Evolutionary conservation across 768 basidiomycete species (phyloP).

Genomic region (Rubroboletus pulcherrimus): DNA sequence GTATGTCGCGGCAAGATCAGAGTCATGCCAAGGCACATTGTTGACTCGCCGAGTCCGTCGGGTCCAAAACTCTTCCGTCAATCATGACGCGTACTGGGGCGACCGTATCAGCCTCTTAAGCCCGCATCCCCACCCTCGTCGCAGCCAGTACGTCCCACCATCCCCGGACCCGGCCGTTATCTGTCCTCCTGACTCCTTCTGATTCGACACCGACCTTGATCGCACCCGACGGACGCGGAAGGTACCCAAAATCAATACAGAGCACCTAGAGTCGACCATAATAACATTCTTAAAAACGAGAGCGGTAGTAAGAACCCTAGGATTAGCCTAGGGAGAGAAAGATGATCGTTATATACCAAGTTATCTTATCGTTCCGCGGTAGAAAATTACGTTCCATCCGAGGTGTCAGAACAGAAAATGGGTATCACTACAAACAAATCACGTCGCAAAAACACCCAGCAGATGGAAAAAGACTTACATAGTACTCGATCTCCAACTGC

Average conservation of each 20-base stretch:
- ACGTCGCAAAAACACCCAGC: neutral
- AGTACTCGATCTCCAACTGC: constrained; percentile 95
- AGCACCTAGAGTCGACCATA: too few species aligned
- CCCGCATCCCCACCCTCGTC: neutral
- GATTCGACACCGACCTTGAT: neutral
- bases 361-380: constrained; percentile 9
- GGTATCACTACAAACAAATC: constrained; percentile 21
- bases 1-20: neutral
- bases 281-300: neutral
- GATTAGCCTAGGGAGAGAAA: constrained; percentile 8
- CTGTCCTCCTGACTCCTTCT: neutral
- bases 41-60: neutral
- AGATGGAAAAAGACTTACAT: constrained; percentile 48
- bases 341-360: constrained; percentile 14
- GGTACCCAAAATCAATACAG: too few species aligned
- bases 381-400: constrained; percentile 1
- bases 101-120: too few species aligned
- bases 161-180: neutral
- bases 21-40: neutral
- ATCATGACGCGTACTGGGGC: neutral
- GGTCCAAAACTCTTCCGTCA: neutral
- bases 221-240: too few species aligned
- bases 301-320: neutral
- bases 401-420: neutral
- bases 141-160: too few species aligned